These are phyloP conservation scores for Datisca glomerata DNA, from an alignment of 306 rosid species.

Conservation along the genomic window DNA sequence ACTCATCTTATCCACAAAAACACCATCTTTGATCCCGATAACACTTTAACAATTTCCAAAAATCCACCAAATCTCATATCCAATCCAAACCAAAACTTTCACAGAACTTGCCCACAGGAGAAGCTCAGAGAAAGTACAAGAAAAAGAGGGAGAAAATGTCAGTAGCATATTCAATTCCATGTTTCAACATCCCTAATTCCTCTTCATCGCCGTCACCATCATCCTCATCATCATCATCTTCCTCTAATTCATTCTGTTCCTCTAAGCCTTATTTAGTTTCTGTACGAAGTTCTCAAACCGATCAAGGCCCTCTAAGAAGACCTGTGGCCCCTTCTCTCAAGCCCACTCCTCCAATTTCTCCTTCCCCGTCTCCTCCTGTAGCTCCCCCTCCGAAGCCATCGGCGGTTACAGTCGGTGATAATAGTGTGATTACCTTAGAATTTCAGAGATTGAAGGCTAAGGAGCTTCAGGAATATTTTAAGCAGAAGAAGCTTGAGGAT, in stretches of 20 bases:
- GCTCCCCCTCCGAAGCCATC: constrained; percentile 48
- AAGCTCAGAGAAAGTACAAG: too few species aligned
- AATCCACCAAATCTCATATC: neutral
- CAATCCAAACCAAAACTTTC: too few species aligned
- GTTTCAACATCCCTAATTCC: constrained; percentile 51
- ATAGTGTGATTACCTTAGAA: constrained; percentile 54
- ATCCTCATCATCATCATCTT: constrained; percentile 29
- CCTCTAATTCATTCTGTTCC: constrained; percentile 30
- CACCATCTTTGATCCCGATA: neutral
- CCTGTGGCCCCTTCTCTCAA: constrained; percentile 68
- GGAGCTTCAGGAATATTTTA: constrained; percentile 88
- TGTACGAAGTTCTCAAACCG: constrained; percentile 60
- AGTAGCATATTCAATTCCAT: constrained; percentile 59
- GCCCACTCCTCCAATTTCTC: constrained; percentile 38
- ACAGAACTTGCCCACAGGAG: neutral
- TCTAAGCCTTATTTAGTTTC: constrained; percentile 22
- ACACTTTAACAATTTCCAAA: neutral
- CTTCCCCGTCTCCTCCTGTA: constrained; percentile 37
- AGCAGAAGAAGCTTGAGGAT: constrained; percentile 78
- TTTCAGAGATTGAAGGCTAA: constrained; percentile 96
- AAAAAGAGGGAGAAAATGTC: constrained; percentile 31
- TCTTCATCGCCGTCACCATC: constrained; percentile 31
- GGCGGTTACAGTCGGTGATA: constrained; percentile 23
- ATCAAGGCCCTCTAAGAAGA: constrained; percentile 92
- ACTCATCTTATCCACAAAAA: neutral